Conservation (phyloP, 805 yeast genomes). For the Yarrowia sp. region DNA sequence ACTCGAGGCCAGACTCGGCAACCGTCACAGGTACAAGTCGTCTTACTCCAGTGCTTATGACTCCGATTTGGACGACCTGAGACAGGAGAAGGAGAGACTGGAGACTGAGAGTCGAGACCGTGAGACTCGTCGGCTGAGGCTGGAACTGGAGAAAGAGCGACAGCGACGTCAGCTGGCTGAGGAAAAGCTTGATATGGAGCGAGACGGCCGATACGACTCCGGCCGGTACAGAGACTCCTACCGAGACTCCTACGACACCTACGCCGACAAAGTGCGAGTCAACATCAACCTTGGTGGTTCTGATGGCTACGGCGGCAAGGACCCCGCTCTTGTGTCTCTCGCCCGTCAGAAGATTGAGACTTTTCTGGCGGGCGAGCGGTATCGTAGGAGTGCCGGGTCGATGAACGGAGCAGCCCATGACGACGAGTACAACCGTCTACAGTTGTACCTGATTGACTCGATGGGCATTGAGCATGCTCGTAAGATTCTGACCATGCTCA, state of each 20-base stretch:
- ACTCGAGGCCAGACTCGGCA: too few relatives aligned
- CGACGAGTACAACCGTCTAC: constrained; percentile 25
- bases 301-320: constrained; percentile 3
- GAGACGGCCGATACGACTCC: too few relatives aligned
- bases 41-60: too few relatives aligned
- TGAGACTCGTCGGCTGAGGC: background rate
- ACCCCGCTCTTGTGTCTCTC: constrained; percentile 8
- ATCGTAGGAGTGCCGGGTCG: constrained; percentile 11
- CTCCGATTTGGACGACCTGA: too few relatives aligned
- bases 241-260: background rate
- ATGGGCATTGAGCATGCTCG: constrained; percentile 19
- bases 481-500: constrained; percentile 8
- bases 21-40: too few relatives aligned
- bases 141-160: constrained; percentile 1
- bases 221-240: background rate
- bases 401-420: background rate
- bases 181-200: background rate
- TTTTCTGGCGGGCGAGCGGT: constrained; percentile 7
- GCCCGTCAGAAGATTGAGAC: constrained; percentile 16
- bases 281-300: constrained; percentile 7
- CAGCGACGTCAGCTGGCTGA: background rate
- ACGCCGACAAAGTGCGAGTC: background rate
- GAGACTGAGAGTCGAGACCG: background rate
- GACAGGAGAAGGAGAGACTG: background rate
- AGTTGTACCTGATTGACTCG: constrained; percentile 14